A percentile compares a stretch with the other conserved stretches of the same genome.
Evolutionary conservation across 495 filamentous ascomycete genomes (phyloP).

Genomic region (Gamarada debralockiae): DNA sequence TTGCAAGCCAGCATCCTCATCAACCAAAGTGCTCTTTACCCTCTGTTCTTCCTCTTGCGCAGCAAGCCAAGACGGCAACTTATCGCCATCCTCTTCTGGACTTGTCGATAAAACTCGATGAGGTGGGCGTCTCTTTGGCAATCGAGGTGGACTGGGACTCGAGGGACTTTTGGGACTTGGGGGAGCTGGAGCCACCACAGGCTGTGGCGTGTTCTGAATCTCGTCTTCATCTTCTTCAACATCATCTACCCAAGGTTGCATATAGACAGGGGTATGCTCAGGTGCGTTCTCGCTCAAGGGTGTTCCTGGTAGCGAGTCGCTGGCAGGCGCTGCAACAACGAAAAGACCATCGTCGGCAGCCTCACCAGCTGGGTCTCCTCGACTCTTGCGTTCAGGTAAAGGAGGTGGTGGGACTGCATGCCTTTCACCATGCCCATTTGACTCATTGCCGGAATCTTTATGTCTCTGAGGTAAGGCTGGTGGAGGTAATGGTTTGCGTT

Average conservation of each 20-base stretch:
- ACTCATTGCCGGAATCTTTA: slow-evolving; percentile 23
- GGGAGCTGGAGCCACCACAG: neutral
- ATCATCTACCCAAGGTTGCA: slow-evolving; percentile 43
- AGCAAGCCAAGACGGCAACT: slow-evolving; percentile 25
- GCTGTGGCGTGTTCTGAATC: neutral
- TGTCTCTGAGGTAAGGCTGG: slow-evolving; percentile 31
- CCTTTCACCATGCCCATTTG: slow-evolving; percentile 10
- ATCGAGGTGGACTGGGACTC: slow-evolving; percentile 7
- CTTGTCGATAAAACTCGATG: slow-evolving; percentile 20
- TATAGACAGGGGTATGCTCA: slow-evolving; percentile 18
- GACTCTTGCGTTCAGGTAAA: slow-evolving; percentile 23
- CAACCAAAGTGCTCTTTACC: slow-evolving; percentile 27
- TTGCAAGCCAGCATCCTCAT: slow-evolving; percentile 24
- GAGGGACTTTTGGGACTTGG: neutral
- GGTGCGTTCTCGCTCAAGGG: slow-evolving; percentile 29
- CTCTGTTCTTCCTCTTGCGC: slow-evolving; percentile 33
- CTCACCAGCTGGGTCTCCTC: slow-evolving; percentile 20
- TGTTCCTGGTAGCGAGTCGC: slow-evolving; percentile 53
- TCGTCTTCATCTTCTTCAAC: slow-evolving; percentile 16
- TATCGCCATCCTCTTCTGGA: slow-evolving; percentile 25
- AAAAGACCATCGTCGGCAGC: slow-evolving; percentile 43
- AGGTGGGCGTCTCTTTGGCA: slow-evolving; percentile 18
- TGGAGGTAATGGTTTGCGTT: slow-evolving; percentile 52
- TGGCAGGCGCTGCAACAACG: slow-evolving; percentile 54
- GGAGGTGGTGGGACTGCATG: slow-evolving; percentile 37